Base-by-base conservation (phyloP, 2,329 filamentous ascomycete genomes). In the Monosporascus cannonballus region DNA sequence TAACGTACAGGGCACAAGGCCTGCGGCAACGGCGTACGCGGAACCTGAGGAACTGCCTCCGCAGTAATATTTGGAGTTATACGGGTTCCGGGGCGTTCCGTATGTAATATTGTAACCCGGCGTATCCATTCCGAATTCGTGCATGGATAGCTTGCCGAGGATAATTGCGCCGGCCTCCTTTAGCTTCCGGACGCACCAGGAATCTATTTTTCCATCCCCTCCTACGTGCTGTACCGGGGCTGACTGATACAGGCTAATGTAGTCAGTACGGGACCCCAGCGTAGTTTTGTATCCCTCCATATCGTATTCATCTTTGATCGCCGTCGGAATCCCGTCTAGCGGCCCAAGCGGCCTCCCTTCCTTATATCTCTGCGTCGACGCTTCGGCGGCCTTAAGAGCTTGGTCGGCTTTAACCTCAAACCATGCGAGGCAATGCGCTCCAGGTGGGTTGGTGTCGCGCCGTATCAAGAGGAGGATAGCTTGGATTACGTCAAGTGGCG, bases 31-130 rank as follows among this genome's bases (percentile, higher is more conserved):
- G 11, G 82, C 84, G 62, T 89, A 90, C 0, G 77, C 88, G 5
- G 83, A 83, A 2, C 89, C 89, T 2, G 87, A 87, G 0, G 88
- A 91, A 6, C 84, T 89, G 15, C 89, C 89, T 48, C 89, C 89
- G 3, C 84, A 83, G 68, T 94, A 94, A 71, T 90, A 93, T 3
- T 74, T 66, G 0, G 73, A 66, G 64, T 92, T 89, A 67, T 89
- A 84, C 0, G 89, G 89, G 61, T 94, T 94, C 15, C 77, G 75
- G 0, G 90, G 89, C 0, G 90, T 93, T 46, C 88, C 88, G 59
- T 80, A 79, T 51, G 78, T 81, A 4, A 84, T 82, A 60, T 92
- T 91, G 69, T 88, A 89, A 63, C 89, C 89, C 2, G 85, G 87
- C 0, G 86, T 90, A 61, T 90, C 85, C 55, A 87, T 76, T 3